These are phyloP conservation scores for Colletotrichum cordylinicola DNA, from an alignment of 2,329 filamentous ascomycete genomes.

Conservation along the genomic window DNA sequence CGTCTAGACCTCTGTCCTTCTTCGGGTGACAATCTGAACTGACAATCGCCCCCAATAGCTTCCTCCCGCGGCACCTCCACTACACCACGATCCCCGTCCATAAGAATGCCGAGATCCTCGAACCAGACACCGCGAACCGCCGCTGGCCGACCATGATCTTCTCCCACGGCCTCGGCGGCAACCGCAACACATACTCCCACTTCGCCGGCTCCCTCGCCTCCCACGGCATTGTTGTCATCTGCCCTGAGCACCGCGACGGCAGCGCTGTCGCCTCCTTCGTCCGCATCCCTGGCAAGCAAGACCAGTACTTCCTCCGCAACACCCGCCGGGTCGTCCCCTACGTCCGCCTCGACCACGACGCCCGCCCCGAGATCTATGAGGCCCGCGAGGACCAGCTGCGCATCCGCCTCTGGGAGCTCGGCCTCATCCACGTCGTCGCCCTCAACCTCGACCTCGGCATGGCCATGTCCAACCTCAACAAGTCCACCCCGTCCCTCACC, in stretches of 20 bases:
- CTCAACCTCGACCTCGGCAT: slow-evolving; percentile 67
- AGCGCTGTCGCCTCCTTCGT: slow-evolving; percentile 78
- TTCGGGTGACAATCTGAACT: neutral
- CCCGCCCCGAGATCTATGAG: slow-evolving; percentile 69
- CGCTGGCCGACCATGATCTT: slow-evolving; percentile 86
- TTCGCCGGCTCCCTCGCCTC: slow-evolving; percentile 79
- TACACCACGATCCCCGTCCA: slow-evolving; percentile 76
- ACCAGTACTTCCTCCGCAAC: slow-evolving; percentile 39
- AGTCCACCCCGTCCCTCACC: slow-evolving; percentile 53
- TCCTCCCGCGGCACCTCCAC: slow-evolving; percentile 73
- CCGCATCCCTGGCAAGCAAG: slow-evolving; percentile 60
- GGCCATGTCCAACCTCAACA: slow-evolving; percentile 57
- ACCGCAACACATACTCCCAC: slow-evolving; percentile 85
- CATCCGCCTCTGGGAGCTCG: slow-evolving; percentile 81
- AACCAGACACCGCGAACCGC: slow-evolving; percentile 49
- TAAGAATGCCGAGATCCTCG: slow-evolving; percentile 71
- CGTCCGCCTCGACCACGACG: slow-evolving; percentile 63
- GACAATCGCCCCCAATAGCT: slow-evolving; percentile 42
- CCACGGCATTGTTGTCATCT: slow-evolving; percentile 81
- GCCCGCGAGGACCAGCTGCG: slow-evolving; percentile 74
- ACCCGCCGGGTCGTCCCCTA: slow-evolving; percentile 50
- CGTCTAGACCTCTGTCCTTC: slow-evolving; percentile 29
- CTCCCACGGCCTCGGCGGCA: slow-evolving; percentile 84
- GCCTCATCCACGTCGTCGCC: slow-evolving; percentile 72
- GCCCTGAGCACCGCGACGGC: slow-evolving; percentile 83